Evolutionary conservation across 129 eudicot species (phyloP), one percentile per base, ranked within the genome.

Genomic region (Pulicaria dysenterica): DNA sequence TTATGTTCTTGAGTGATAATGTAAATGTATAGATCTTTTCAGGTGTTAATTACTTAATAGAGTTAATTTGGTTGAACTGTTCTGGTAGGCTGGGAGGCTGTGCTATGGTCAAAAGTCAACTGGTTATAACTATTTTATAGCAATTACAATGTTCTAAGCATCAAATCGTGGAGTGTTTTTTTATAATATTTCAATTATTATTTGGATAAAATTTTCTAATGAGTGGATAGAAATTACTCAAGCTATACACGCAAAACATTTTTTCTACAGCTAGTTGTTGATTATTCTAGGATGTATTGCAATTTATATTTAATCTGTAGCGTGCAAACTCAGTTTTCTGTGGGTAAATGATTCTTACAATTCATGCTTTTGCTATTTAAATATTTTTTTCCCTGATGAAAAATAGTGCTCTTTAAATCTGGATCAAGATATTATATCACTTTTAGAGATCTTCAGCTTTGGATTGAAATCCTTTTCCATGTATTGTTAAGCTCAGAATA

Each of bases 71-170:
- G 70, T 59, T 77, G 53, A 60, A 44, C 39, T 77, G 15, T 70
- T 77, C 70, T 50, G 64, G 64, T 76, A 50, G 75, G 67, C 37
- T 54, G 58, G 58, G 67, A 58, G 60, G 67, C 54, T 45, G 50
- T 42, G 66, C 31, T 50, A 11, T 62, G 40, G 72, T 77, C 82
- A 70, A 77, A 77, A 62, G 82, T 70, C 77, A 70, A 77, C 7
- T 61, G 17, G 4, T 60, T 77, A 77, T 14, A 14, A 34, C 16
- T 77, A 51, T 50, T 37, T 45, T 41, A 70, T 70, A 48, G 61
- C 50, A 50, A 15, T 50, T 36, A 17, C 63, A 50, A 40, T 50
- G 64, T 62, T 69, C 14, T 8, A 40, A 69, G 81, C 38, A 60
- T 60, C 41, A 40, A 60, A 15, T 41, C 8, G n/a, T 39, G 17